Evolutionary conservation across 192 early-diverging fungal species (phyloP).

Genomic region (Cetraspora pellucida): DNA sequence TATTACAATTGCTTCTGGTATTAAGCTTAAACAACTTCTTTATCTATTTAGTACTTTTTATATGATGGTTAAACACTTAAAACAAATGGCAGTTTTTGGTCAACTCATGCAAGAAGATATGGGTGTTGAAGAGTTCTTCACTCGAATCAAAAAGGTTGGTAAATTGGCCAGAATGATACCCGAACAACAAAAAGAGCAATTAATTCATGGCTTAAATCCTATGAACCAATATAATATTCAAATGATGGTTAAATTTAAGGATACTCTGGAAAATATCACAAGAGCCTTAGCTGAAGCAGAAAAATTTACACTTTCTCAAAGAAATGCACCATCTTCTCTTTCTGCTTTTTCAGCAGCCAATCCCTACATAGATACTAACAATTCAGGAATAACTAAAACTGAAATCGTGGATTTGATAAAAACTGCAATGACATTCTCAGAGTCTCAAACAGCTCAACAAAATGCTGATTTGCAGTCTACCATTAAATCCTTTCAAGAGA

Average conservation of each 20-base stretch:
- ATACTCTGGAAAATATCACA: slow-evolving; percentile 1
- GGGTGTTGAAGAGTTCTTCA: neutral
- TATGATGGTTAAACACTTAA: neutral
- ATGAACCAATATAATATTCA: slow-evolving; percentile 16
- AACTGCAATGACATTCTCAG: neutral
- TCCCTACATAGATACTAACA: neutral
- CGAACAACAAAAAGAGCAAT: neutral
- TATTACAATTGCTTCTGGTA: neutral
- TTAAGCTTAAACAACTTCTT: neutral
- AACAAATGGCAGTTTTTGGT: slow-evolving; percentile 4
- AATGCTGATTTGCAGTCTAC: neutral
- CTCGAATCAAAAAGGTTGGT: neutral
- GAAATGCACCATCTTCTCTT: neutral
- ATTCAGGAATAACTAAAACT: neutral
- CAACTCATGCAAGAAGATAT: neutral
- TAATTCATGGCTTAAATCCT: slow-evolving; percentile 4
- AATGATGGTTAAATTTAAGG: neutral
- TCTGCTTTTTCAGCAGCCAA: neutral
- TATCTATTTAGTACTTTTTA: neutral
- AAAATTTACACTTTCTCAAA: slow-evolving; percentile 6
- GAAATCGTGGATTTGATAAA: neutral
- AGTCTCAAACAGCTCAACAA: neutral
- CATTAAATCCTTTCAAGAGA: slow-evolving; percentile 1
- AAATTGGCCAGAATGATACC: neutral
- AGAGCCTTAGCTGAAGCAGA: slow-evolving; percentile 1